A percentile compares a stretch with the other conserved stretches of the same genome.
These are phyloP conservation scores for Trichoderma sp. DNA, from an alignment of 2,329 filamentous ascomycete species.

Conservation along the genomic window DNA sequence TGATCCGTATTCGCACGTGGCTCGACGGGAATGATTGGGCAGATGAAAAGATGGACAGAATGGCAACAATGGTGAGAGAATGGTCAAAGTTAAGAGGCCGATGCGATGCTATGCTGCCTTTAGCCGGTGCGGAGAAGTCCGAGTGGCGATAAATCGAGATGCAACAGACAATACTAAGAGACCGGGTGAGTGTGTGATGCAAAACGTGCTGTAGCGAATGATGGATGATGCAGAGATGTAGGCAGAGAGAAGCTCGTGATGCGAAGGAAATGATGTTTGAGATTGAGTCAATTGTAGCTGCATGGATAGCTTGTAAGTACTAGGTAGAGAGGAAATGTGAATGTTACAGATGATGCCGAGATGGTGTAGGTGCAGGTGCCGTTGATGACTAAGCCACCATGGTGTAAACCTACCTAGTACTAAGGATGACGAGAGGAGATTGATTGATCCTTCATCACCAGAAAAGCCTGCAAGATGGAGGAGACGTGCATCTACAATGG, in stretches of 20 bases:
- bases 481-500: too few relatives aligned
- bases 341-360: background rate
- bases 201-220: background rate
- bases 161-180: background rate
- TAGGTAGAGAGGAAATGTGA: background rate
- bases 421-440: too few relatives aligned
- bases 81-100: background rate
- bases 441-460: too few relatives aligned
- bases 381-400: background rate
- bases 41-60: too few relatives aligned
- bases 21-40: background rate
- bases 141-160: background rate
- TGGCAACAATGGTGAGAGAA: background rate
- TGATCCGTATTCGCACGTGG: conserved; percentile 7
- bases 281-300: background rate
- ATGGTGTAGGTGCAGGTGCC: background rate
- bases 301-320: background rate
- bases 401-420: background rate
- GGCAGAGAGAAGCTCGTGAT: background rate
- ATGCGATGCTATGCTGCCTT: background rate
- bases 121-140: conserved; percentile 14
- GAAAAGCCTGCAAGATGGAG: too few relatives aligned
- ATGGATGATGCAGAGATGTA: background rate
- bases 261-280: background rate
- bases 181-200: background rate